phyloP scores from a whole-genome alignment of 805 yeast species.

The Suhomyces faveliae region DNA sequence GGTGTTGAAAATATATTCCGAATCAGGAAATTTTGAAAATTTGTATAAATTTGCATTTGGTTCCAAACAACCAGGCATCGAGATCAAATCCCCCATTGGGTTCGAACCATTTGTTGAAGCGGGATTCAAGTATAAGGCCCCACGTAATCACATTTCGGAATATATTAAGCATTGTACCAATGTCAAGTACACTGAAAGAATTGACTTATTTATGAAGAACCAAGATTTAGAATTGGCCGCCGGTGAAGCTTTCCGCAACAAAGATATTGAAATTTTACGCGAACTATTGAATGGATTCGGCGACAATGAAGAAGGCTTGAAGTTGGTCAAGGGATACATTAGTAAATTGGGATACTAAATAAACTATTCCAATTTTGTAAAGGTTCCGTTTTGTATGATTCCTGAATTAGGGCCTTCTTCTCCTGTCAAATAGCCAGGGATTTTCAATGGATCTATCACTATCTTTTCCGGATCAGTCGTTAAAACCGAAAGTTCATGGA shows the following conservation, averaged over 20 bases:
- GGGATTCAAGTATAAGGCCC: constrained; percentile 49
- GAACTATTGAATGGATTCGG: constrained; percentile 22
- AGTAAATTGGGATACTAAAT: constrained; percentile 26
- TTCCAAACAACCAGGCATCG: constrained; percentile 42
- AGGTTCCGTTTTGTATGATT: constrained; percentile 8
- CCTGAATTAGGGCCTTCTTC: constrained; percentile 63
- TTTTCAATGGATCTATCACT: constrained; percentile 50
- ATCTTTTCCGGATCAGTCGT: constrained; percentile 24
- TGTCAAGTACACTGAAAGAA: constrained; percentile 44
- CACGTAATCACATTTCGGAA: constrained; percentile 55
- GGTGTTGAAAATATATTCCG: constrained; percentile 48
- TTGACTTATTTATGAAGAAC: constrained; percentile 51
- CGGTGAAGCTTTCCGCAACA: constrained; percentile 45
- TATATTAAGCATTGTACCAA: constrained; percentile 56
- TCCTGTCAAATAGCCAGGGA: constrained; percentile 81
- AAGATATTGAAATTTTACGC: constrained; percentile 31
- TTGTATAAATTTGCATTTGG: constrained; percentile 38
- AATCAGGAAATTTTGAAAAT: constrained; percentile 52
- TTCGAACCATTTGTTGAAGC: constrained; percentile 61
- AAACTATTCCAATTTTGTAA: constrained; percentile 1
- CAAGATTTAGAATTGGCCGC: constrained; percentile 52
- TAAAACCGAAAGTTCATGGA: constrained; percentile 59
- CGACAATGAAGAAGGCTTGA: constrained; percentile 16
- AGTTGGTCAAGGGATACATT: constrained; percentile 19
- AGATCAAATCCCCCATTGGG: constrained; percentile 67